Percentiles rank a stretch among this genome's conserved stretches.
Conservation (phyloP, 192 early-diverging fungal genomes). For the Obelidium mucronatum region DNA sequence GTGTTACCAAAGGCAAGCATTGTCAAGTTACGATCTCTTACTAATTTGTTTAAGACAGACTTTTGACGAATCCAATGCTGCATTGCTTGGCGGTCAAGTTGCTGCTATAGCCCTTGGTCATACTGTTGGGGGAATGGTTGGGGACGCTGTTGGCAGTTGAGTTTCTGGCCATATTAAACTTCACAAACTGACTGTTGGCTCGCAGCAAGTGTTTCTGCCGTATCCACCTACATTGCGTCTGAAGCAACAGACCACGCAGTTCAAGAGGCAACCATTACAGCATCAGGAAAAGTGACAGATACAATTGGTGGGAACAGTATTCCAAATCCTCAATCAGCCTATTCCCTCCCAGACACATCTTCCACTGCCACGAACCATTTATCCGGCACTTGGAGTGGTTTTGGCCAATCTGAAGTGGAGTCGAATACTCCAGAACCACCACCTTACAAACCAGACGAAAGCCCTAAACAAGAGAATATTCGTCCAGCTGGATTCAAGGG, state of each 20-base stretch:
- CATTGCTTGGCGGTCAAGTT: slow-evolving; percentile 12
- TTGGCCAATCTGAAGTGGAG: slow-evolving; percentile 14
- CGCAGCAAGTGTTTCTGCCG: too few species aligned
- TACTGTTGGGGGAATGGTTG: slow-evolving; percentile 5
- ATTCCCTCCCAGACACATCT: background rate
- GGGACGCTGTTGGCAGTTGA: background rate
- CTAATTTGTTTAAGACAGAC: too few species aligned
- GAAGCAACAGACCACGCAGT: background rate
- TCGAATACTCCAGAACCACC: too few species aligned
- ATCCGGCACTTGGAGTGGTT: background rate
- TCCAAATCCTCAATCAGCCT: background rate
- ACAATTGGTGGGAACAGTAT: background rate
- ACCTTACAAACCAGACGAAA: too few species aligned
- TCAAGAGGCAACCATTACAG: background rate
- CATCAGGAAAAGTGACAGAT: too few species aligned
- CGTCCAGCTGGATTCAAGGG: background rate
- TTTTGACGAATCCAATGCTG: slow-evolving; percentile 9
- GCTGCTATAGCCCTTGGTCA: slow-evolving; percentile 18
- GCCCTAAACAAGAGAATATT: background rate
- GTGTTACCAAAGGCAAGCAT: slow-evolving; percentile 23
- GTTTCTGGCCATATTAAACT: background rate
- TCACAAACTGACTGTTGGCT: too few species aligned
- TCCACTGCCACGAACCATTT: background rate
- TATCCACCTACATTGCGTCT: background rate
- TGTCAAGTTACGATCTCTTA: too few species aligned